Percentiles rank a stretch among this genome's conserved stretches.
phyloP scores from a whole-genome alignment of 2,329 filamentous ascomycete species.

The Hymenotorrendiella dingleyae region DNA sequence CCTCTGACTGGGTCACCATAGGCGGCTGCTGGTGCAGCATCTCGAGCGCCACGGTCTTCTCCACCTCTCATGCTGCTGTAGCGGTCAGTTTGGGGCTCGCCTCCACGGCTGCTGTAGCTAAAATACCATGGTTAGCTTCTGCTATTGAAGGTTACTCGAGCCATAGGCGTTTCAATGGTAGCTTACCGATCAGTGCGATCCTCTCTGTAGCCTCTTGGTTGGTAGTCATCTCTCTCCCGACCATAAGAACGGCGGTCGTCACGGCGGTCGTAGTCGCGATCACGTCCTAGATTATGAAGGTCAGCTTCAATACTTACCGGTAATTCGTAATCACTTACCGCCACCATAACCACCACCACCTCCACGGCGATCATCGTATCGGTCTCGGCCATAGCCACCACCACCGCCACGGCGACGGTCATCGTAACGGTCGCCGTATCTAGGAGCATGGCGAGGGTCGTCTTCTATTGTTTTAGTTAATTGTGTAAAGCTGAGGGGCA shows the following conservation, averaged over 20 bases:
- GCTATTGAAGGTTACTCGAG: no score
- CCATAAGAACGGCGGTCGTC: no score
- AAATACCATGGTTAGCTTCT: no score
- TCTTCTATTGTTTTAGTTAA: conserved; percentile 39
- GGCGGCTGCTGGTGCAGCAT: conserved; percentile 34
- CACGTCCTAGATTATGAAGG: conserved; percentile 15
- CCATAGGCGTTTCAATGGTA: no score
- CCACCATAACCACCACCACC: conserved; percentile 38
- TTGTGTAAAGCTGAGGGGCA: conserved; percentile 32
- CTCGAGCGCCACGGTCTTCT: conserved; percentile 42
- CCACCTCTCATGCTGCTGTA: conserved; percentile 41
- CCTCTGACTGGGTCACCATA: conserved; percentile 38
- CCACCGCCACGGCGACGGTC: conserved; percentile 40
- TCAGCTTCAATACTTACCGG: no score
- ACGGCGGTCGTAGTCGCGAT: conserved; percentile 18
- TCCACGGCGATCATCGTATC: conserved; percentile 28
- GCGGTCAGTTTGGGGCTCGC: conserved; percentile 40
- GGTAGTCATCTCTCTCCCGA: no score
- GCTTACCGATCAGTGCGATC: no score
- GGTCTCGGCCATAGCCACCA: conserved; percentile 20
- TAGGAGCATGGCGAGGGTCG: conserved; percentile 41
- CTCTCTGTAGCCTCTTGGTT: no score
- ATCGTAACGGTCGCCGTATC: conserved; percentile 31
- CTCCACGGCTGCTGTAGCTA: conserved; percentile 23
- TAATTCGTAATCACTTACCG: no score